Conservation (phyloP, 1,284 basidiomycete species). For the Ceratobasidium sp. region DNA sequence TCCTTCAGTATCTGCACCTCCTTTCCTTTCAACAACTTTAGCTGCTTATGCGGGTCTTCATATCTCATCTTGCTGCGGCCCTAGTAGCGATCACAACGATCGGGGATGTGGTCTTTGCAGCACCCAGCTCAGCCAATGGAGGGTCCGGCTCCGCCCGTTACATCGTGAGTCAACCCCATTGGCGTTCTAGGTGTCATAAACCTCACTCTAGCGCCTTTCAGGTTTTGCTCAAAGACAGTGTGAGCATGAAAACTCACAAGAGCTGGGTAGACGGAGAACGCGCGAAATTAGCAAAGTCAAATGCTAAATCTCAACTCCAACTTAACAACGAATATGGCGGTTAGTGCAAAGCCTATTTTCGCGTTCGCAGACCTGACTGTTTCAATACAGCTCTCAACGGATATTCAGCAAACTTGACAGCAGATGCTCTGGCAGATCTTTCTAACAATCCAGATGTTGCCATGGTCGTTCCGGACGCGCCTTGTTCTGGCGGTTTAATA, state of each 20-base stretch:
- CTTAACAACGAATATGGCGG: constrained; percentile 17
- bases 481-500: background rate
- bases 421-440: constrained; percentile 28
- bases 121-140: background rate
- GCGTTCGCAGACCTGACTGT: background rate
- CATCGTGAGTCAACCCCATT: constrained; percentile 8
- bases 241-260: constrained; percentile 10
- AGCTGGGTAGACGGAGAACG: constrained; percentile 12
- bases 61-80: background rate
- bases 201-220: background rate
- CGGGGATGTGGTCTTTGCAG: background rate
- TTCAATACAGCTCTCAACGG: constrained; percentile 12
- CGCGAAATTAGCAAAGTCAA: background rate
- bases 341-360: background rate
- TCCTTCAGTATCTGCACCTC: background rate
- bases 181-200: background rate
- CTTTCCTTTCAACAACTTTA: background rate
- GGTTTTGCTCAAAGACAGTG: constrained; percentile 16
- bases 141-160: background rate
- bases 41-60: constrained; percentile 3
- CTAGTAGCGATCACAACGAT: background rate
- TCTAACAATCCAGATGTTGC: constrained; percentile 24
- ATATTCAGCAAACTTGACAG: constrained; percentile 36
- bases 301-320: background rate
- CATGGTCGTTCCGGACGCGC: constrained; percentile 38